Evolutionary conservation across 1,284 basidiomycete genomes (phyloP).

Genomic region (Malassezia restricta): DNA sequence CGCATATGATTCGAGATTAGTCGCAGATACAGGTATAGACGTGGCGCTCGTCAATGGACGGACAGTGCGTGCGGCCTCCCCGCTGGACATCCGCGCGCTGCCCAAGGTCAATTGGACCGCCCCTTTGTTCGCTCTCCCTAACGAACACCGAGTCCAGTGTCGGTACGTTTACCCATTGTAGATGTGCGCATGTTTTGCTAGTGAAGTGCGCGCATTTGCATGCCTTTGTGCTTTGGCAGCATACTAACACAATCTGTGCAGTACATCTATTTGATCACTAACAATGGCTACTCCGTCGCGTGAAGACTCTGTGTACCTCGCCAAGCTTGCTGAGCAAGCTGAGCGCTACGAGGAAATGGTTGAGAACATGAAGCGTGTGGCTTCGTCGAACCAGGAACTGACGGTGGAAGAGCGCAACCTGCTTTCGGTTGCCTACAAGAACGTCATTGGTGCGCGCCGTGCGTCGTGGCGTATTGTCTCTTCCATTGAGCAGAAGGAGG

Average conservation of each 20-base stretch:
- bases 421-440: constrained; percentile 99
- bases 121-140: background rate
- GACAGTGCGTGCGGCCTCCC: background rate
- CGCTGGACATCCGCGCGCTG: background rate
- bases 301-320: constrained; percentile 46
- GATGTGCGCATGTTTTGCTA: background rate
- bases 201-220: background rate
- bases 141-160: constrained; percentile 9
- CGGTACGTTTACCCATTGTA: constrained; percentile 2
- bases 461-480: constrained; percentile 98
- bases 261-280: background rate
- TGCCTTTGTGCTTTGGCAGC: background rate
- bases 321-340: constrained; percentile 47
- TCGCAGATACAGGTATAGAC: background rate
- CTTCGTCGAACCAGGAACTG: constrained; percentile 54
- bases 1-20: background rate
- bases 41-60: background rate
- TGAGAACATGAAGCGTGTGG: constrained; percentile 47
- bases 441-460: constrained; percentile 96
- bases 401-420: constrained; percentile 99
- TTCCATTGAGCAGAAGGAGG: constrained; percentile 99
- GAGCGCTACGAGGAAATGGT: constrained; percentile 48
- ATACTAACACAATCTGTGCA: background rate
- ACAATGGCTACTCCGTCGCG: constrained; percentile 39
- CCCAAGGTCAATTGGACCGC: constrained; percentile 1